These are phyloP conservation scores for Brasenia schreberi DNA, from an alignment of 164 flowering plant genomes.

Conservation along the genomic window DNA sequence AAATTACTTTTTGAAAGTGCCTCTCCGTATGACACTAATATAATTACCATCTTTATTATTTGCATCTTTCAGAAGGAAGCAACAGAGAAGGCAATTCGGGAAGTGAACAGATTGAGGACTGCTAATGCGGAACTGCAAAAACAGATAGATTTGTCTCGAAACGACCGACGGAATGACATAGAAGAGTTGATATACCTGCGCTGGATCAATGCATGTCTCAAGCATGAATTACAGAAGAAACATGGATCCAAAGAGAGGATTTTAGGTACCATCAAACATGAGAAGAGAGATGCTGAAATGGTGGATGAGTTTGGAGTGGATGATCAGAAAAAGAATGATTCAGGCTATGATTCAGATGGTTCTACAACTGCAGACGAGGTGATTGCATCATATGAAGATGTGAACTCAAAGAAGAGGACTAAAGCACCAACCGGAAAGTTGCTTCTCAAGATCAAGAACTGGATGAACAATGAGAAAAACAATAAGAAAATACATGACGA, in stretches of 20 bases:
- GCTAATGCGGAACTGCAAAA: constrained; percentile 8
- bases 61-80: constrained; percentile 21
- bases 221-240: constrained; percentile 32
- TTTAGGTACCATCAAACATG: constrained; percentile 2
- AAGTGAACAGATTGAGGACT: constrained; percentile 11
- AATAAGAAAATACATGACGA: background rate
- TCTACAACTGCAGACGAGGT: background rate
- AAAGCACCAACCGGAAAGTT: constrained; percentile 26
- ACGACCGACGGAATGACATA: constrained; percentile 26
- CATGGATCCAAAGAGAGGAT: constrained; percentile 10
- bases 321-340: constrained; percentile 6
- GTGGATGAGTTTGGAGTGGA: constrained; percentile 7
- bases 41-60: constrained; percentile 1
- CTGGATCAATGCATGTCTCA: constrained; percentile 56
- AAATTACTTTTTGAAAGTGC: too few species aligned
- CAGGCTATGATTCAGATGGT: constrained; percentile 17
- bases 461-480: constrained; percentile 21
- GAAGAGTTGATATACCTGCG: constrained; percentile 34
- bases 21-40: too few species aligned
- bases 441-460: constrained; percentile 37
- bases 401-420: background rate
- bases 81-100: constrained; percentile 19
- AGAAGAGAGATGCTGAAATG: constrained; percentile 3
- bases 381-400: background rate
- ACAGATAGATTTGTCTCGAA: constrained; percentile 31